Base-by-base conservation (phyloP, 306 rosid genomes). In the Cyamopsis tetragonoloba region DNA sequence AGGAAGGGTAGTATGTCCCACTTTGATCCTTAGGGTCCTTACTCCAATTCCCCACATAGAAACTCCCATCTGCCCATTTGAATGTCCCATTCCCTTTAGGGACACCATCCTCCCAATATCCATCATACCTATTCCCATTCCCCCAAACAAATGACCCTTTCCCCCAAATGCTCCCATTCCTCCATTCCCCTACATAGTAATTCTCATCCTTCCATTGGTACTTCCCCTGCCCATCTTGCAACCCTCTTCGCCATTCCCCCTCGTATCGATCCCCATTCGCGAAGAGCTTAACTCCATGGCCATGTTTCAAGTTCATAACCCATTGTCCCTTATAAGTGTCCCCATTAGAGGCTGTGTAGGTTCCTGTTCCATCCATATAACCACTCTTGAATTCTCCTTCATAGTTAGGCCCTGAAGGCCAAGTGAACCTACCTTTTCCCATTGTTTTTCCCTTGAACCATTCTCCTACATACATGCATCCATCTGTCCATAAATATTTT, bases 381-480 rank as follows among this genome's bases (percentile, higher is more conserved):
- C 95, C 89, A 13, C 55, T 78, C 47, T 92, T 87, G 73, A 92
- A 92, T 20, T 92, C 96, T 0, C 98, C 98, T 57, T 89, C 98
- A 60, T 92, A 92, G 0, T 81, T 68, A 1, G 95, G 95, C 12
- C 98, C 98, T 0, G 86, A 77, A 0, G 96, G 96, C 98, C 98
- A 92, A 13, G 79, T 87, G 72, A 92, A 92, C 74, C 89, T 83
- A 0, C 98, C 98, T 0, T 62, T 80, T 26, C 98, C 98, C 92
- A 82, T 92, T 0, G 86, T 87, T 65, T 89, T 92, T 0, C 98
- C 98, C 67, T 62, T 75, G 39, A 35, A 43, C 98, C 98, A 92
- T 42, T 89, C 95, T 22, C 98, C 98, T 9, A 87, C 82, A 22
- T 85, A 89, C 81, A 81, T 78, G 41, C 98, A 92, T 2, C 98